A percentile compares a stretch with the other conserved stretches of the same genome.
These are phyloP conservation scores for Diaporthe ilicicola DNA, from an alignment of 2,329 filamentous ascomycete species.

Conservation along the genomic window DNA sequence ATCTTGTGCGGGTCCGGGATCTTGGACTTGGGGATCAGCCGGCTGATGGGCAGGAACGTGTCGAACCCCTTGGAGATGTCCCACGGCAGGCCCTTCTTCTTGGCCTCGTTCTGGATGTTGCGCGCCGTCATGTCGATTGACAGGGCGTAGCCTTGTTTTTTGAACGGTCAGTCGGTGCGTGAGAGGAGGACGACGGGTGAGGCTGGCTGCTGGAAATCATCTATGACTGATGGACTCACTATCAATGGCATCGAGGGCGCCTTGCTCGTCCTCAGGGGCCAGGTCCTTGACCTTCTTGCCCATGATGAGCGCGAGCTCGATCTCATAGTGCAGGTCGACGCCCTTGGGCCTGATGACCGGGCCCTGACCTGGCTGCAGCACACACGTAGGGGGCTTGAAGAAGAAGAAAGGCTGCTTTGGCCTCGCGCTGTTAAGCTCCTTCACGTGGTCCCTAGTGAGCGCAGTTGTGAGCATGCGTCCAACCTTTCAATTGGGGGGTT, in stretches of 20 bases:
- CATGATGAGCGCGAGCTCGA: constrained; percentile 91
- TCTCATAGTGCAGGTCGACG: constrained; percentile 90
- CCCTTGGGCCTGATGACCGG: constrained; percentile 84
- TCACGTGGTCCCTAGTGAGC: constrained; percentile 80
- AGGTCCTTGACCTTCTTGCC: constrained; percentile 83
- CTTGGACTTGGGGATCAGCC: constrained; percentile 79
- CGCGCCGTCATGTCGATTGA: constrained; percentile 98
- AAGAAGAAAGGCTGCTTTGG: constrained; percentile 99
- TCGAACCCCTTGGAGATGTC: constrained; percentile 97
- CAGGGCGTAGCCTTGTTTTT: constrained; percentile 76
- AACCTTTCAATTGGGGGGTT: background rate
- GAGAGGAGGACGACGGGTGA: background rate
- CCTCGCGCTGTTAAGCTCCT: constrained; percentile 85
- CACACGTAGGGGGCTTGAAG: constrained; percentile 89
- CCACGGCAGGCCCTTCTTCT: constrained; percentile 97
- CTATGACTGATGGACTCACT: constrained; percentile 58
- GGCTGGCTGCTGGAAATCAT: background rate
- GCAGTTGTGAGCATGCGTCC: background rate
- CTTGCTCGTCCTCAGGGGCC: constrained; percentile 74
- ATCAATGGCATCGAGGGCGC: constrained; percentile 83
- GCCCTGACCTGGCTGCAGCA: constrained; percentile 80
- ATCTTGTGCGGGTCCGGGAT: constrained; percentile 90
- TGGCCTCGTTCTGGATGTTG: constrained; percentile 95
- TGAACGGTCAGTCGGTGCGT: background rate
- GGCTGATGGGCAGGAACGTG: constrained; percentile 90